Percentiles rank a stretch among this genome's conserved stretches.
Conservation (phyloP, 2,329 filamentous ascomycete species). For the Lachnellula arida region DNA sequence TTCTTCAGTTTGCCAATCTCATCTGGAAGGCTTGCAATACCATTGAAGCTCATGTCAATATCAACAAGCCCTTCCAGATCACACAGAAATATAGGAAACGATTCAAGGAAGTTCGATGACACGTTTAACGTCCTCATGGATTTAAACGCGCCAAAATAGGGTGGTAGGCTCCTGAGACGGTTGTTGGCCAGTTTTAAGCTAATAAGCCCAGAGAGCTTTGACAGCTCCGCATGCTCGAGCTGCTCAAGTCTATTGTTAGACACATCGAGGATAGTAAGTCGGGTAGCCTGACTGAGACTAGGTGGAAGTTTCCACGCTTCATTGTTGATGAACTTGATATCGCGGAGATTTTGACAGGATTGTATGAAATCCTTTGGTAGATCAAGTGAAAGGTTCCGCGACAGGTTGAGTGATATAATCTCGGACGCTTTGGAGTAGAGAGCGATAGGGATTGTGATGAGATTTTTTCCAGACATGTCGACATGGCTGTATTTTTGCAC, state of each 20-base stretch:
- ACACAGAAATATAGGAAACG: conserved; percentile 82
- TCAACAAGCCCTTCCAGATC: conserved; percentile 80
- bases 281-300: conserved; percentile 75
- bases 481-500: conserved; percentile 91
- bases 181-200: conserved; percentile 96
- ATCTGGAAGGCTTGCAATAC: conserved; percentile 71
- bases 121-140: conserved; percentile 80
- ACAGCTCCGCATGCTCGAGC: conserved; percentile 77
- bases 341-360: conserved; percentile 81
- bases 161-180: conserved; percentile 70
- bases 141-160: conserved; percentile 77
- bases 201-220: conserved; percentile 68
- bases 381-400: conserved; percentile 84
- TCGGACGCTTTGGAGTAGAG: conserved; percentile 88
- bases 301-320: conserved; percentile 82
- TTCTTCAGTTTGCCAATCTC: conserved; percentile 72
- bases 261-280: conserved; percentile 84
- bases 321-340: conserved; percentile 95
- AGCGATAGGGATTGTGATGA: conserved; percentile 91
- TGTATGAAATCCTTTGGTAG: conserved; percentile 96
- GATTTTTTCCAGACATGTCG: conserved; percentile 81
- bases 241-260: conserved; percentile 92
- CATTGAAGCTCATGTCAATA: conserved; percentile 95
- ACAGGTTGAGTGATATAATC: conserved; percentile 92
- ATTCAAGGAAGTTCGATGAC: conserved; percentile 85